Conservation (phyloP, 1,284 basidiomycete genomes). For the Cryptococcus sp. region DNA sequence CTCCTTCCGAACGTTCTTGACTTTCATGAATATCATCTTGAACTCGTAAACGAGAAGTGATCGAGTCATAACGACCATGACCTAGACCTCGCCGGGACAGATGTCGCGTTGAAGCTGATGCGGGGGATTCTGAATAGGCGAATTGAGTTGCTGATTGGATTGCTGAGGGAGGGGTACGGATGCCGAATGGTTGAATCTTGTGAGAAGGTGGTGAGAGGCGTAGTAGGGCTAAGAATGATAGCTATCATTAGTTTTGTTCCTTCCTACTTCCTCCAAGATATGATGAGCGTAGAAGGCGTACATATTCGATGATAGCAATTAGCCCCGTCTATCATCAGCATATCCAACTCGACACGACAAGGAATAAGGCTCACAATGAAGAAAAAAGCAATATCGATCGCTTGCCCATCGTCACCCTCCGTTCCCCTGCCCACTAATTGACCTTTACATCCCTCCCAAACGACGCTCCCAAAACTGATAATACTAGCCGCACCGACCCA, state of each 20-base stretch:
- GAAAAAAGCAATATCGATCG: too few relatives aligned
- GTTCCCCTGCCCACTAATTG: background rate
- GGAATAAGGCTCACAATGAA: too few relatives aligned
- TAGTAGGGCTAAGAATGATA: too few relatives aligned
- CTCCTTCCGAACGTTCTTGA: background rate
- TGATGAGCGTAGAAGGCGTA: constrained; percentile 2
- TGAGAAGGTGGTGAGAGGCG: too few relatives aligned
- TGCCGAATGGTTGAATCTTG: constrained; percentile 9
- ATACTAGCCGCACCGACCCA: constrained; percentile 5
- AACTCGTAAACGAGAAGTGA: too few relatives aligned
- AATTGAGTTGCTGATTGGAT: constrained; percentile 3
- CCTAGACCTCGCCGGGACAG: background rate
- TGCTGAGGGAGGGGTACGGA: constrained; percentile 11
- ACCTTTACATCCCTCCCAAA: constrained; percentile 16
- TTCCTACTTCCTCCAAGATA: too few relatives aligned
- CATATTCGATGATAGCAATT: constrained; percentile 19
- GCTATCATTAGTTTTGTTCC: too few relatives aligned
- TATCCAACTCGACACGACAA: constrained; percentile 3
- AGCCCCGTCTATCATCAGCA: constrained; percentile 6
- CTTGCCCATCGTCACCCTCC: too few relatives aligned
- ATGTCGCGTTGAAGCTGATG: too few relatives aligned
- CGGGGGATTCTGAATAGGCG: constrained; percentile 1
- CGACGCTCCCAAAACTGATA: constrained; percentile 8
- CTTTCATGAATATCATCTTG: background rate
- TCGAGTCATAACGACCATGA: constrained; percentile 1